Evolutionary conservation across 2,329 filamentous ascomycete species (phyloP).

Genomic region (Colletotrichum chrysophilum): DNA sequence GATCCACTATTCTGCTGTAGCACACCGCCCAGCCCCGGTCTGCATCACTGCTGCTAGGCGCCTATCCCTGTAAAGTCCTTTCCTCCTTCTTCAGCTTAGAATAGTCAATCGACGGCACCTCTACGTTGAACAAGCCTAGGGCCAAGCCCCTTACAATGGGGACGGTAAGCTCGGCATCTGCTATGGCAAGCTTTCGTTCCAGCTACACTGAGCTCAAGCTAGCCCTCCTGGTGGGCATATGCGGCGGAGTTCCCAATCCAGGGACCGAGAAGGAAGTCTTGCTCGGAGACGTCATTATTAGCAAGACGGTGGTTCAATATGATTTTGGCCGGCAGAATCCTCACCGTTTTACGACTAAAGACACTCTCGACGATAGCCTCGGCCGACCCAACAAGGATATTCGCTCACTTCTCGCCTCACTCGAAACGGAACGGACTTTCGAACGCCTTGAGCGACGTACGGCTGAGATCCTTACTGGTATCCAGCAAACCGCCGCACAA

Average conservation of each 20-base stretch:
- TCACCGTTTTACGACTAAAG: slow-evolving; percentile 20
- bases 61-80: no score
- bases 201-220: slow-evolving; percentile 35
- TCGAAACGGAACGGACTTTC: slow-evolving; percentile 23
- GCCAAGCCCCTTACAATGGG: no score
- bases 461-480: slow-evolving; percentile 14
- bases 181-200: slow-evolving; percentile 3
- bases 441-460: slow-evolving; percentile 17
- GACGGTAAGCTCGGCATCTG: slow-evolving; percentile 26
- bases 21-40: no score
- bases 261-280: slow-evolving; percentile 17
- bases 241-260: slow-evolving; percentile 25
- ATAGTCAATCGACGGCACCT: no score
- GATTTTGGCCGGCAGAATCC: slow-evolving; percentile 27
- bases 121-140: no score
- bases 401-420: slow-evolving; percentile 27
- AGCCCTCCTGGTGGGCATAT: slow-evolving; percentile 28
- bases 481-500: slow-evolving; percentile 22
- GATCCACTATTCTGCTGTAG: no score
- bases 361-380: slow-evolving; percentile 18
- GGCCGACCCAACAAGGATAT: slow-evolving; percentile 25
- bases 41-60: no score
- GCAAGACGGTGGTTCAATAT: slow-evolving; percentile 26
- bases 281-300: slow-evolving; percentile 38
- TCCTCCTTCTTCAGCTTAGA: no score